phyloP scores from a whole-genome alignment of 208 protist species.

The Crithidia bombi region DNA sequence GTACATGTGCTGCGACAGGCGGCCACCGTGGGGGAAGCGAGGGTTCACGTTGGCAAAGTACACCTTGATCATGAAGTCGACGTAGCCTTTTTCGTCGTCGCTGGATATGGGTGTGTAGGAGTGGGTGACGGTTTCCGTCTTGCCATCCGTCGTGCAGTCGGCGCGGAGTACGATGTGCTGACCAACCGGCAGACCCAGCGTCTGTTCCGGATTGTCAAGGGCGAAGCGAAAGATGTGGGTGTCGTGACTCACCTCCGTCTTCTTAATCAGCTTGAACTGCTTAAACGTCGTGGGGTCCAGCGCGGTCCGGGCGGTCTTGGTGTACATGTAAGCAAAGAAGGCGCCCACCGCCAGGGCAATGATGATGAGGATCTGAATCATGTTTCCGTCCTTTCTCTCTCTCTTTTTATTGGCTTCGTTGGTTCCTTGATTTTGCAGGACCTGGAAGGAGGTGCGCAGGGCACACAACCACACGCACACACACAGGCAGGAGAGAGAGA shows the following conservation, averaged over 20 bases:
- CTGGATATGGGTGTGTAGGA: constrained; percentile 92
- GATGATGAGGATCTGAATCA: constrained; percentile 27
- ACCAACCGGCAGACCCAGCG: constrained; percentile 83
- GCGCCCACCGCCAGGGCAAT: constrained; percentile 30
- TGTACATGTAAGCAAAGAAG: constrained; percentile 38
- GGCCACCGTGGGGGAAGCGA: constrained; percentile 87
- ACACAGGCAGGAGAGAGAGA: too few relatives aligned
- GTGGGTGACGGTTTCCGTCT: constrained; percentile 66
- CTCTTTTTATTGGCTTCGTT: background rate
- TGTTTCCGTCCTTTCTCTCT: constrained; percentile 1
- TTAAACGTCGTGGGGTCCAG: constrained; percentile 64
- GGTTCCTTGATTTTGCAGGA: too few relatives aligned
- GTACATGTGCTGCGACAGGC: constrained; percentile 90
- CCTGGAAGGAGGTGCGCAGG: too few relatives aligned
- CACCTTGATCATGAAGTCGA: constrained; percentile 94
- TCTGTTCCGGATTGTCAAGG: constrained; percentile 45
- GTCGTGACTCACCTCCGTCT: constrained; percentile 72
- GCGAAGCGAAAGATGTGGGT: constrained; percentile 86
- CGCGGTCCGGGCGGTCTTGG: constrained; percentile 34
- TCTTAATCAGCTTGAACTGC: constrained; percentile 57
- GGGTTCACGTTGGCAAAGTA: constrained; percentile 87
- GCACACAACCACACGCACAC: too few relatives aligned
- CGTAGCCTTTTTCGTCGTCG: constrained; percentile 89
- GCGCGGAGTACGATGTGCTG: constrained; percentile 78
- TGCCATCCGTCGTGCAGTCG: constrained; percentile 42